Evolutionary conservation across 1,139 yeast genomes (phyloP).

Genomic region (Suzukiozyma palmioleophila): DNA sequence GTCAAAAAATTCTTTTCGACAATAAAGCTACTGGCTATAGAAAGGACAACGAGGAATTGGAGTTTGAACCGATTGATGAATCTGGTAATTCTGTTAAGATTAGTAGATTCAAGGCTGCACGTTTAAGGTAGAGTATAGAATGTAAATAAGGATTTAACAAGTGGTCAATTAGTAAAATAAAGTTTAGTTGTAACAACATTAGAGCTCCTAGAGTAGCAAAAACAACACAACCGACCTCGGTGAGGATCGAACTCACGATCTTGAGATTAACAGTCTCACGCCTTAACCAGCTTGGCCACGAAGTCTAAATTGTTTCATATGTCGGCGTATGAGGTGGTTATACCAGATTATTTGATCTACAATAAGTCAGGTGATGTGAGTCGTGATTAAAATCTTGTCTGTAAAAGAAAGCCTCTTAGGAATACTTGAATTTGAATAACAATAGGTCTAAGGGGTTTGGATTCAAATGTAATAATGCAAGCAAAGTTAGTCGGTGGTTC

Average conservation of each 20-base stretch:
- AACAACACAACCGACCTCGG: slow-evolving; percentile 24
- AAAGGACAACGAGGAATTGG: slow-evolving; percentile 46
- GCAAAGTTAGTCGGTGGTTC: too few species aligned
- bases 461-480: too few species aligned
- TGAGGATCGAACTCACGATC: slow-evolving; percentile 42
- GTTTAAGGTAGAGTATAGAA: background rate
- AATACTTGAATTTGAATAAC: too few species aligned
- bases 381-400: too few species aligned
- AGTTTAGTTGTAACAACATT: too few species aligned
- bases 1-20: slow-evolving; percentile 45
- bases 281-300: slow-evolving; percentile 44
- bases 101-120: slow-evolving; percentile 69
- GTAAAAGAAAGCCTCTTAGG: too few species aligned
- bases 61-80: slow-evolving; percentile 70
- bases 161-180: too few species aligned
- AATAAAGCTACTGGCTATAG: slow-evolving; percentile 38
- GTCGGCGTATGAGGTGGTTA: too few species aligned
- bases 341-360: too few species aligned
- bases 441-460: too few species aligned
- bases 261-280: slow-evolving; percentile 41
- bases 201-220: too few species aligned
- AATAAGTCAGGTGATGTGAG: too few species aligned
- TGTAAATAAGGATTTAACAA: background rate
- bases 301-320: slow-evolving; percentile 17
- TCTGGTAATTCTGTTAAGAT: slow-evolving; percentile 53